Percentiles rank a stretch among this genome's conserved stretches.
Conservation (phyloP, 805 yeast genomes). For the Nematodospora valgi region DNA sequence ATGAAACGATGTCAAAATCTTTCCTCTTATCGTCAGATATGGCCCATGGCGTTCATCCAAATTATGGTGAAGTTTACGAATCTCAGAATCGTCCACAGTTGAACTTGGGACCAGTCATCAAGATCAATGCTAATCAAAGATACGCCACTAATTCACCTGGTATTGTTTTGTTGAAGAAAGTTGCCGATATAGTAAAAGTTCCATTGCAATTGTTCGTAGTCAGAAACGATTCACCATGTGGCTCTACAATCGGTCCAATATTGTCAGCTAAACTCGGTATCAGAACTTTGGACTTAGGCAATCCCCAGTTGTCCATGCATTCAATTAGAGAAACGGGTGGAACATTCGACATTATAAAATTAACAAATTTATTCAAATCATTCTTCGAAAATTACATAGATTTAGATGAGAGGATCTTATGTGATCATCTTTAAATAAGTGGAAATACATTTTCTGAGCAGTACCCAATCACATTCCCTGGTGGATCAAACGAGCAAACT, state of each 20-base stretch:
- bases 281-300: constrained; percentile 84
- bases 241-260: constrained; percentile 95
- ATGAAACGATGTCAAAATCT: constrained; percentile 67
- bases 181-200: constrained; percentile 65
- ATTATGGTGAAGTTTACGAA: constrained; percentile 76
- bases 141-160: constrained; percentile 95
- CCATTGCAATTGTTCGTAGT: constrained; percentile 93
- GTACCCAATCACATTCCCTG: constrained; percentile 64
- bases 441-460: constrained; percentile 16
- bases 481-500: constrained; percentile 69
- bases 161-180: constrained; percentile 66
- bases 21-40: constrained; percentile 90
- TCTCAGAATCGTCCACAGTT: constrained; percentile 72
- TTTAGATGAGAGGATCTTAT: constrained; percentile 26
- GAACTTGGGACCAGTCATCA: constrained; percentile 89
- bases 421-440: constrained; percentile 14
- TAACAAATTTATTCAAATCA: constrained; percentile 57
- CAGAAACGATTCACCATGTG: constrained; percentile 90
- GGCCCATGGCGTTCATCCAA: constrained; percentile 97
- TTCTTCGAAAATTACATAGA: constrained; percentile 46
- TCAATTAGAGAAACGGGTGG: constrained; percentile 92
- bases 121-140: constrained; percentile 91
- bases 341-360: constrained; percentile 61
- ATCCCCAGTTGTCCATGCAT: constrained; percentile 92
- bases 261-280: constrained; percentile 83